Percentiles rank a stretch among this genome's conserved stretches.
phyloP scores from a whole-genome alignment of 2,329 filamentous ascomycete species.

The Colletotrichum sp. region DNA sequence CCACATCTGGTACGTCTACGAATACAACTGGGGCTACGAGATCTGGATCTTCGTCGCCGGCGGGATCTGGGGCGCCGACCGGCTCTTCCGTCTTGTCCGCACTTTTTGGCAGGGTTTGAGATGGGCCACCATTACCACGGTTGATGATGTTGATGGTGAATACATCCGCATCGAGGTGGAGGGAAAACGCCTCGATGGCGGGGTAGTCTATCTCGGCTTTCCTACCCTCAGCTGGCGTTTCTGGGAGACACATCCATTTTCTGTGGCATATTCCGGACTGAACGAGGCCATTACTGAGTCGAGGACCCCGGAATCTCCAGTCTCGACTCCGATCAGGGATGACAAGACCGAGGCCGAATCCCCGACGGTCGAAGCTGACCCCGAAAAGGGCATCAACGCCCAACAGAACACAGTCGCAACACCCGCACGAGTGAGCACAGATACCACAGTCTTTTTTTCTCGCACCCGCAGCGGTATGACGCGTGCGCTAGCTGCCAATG shows the following conservation, averaged over 20 bases:
- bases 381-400: not conserved
- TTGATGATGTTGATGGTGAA: slow-evolving; percentile 1
- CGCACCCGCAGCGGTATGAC: not conserved
- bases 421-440: not conserved
- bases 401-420: not conserved
- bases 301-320: not conserved
- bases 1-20: slow-evolving; percentile 26
- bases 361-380: not conserved
- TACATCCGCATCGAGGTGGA: slow-evolving; percentile 7
- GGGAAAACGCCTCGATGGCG: slow-evolving; percentile 4
- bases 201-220: slow-evolving; percentile 21
- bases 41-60: slow-evolving; percentile 24
- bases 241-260: slow-evolving; percentile 19
- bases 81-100: slow-evolving; percentile 6
- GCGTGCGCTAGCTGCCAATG: not conserved
- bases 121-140: slow-evolving; percentile 8
- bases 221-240: slow-evolving; percentile 13
- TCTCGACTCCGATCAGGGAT: not conserved
- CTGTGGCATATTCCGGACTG: not conserved
- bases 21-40: slow-evolving; percentile 25
- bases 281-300: not conserved
- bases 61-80: slow-evolving; percentile 22
- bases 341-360: not conserved
- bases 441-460: not conserved
- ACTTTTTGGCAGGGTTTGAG: slow-evolving; percentile 14